Evolutionary conservation across 2,329 filamentous ascomycete genomes (phyloP).

Genomic region (Aspergillus sp.): DNA sequence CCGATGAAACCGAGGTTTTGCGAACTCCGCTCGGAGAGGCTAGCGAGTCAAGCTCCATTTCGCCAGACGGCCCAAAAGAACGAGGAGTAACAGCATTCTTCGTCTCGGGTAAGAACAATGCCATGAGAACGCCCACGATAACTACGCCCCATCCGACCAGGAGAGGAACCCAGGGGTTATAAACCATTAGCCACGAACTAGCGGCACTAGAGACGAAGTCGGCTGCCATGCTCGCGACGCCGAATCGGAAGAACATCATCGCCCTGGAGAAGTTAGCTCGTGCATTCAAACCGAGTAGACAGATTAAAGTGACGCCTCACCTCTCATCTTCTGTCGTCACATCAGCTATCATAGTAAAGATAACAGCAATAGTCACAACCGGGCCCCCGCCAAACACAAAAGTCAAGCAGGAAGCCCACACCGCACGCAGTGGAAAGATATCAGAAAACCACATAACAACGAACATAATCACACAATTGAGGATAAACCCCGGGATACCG

Average conservation of each 20-base stretch:
- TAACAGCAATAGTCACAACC: constrained; percentile 48
- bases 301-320: constrained; percentile 15
- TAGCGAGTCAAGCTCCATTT: constrained; percentile 33
- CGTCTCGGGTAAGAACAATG: constrained; percentile 40
- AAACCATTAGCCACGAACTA: constrained; percentile 41
- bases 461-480: constrained; percentile 34
- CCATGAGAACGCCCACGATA: constrained; percentile 32
- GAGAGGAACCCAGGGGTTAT: constrained; percentile 43
- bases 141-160: constrained; percentile 36
- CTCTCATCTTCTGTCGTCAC: constrained; percentile 49
- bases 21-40: constrained; percentile 16
- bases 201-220: constrained; percentile 41
- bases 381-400: constrained; percentile 49
- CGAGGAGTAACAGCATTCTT: constrained; percentile 29
- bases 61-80: constrained; percentile 4
- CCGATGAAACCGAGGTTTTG: constrained; percentile 13
- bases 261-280: constrained; percentile 27
- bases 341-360: constrained; percentile 53
- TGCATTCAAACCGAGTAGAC: background rate
- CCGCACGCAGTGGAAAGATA: constrained; percentile 45
- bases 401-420: constrained; percentile 50
- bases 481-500: constrained; percentile 42
- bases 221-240: constrained; percentile 39
- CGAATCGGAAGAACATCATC: constrained; percentile 42
- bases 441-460: constrained; percentile 39